Base-by-base conservation (phyloP, 2,329 filamentous ascomycete species). In the Akanthomyces uredinophilus region DNA sequence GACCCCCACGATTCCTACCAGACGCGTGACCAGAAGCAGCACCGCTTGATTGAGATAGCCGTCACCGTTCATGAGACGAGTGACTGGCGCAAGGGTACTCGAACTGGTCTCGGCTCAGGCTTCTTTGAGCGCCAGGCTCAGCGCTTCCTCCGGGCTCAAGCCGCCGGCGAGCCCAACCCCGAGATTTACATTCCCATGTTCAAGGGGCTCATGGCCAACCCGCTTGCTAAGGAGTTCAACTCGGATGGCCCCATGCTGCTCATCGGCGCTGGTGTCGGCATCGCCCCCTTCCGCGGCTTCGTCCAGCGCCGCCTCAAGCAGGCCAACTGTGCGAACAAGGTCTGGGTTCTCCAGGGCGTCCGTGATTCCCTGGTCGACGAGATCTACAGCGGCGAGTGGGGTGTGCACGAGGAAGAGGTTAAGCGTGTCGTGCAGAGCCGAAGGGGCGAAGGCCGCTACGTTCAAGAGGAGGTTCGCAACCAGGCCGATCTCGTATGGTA, bases 401-500 rank as follows among this genome's bases (percentile, higher is more conserved):
- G 95, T 55, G 91, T 95, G 2, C 90, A 96, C 70, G 94, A 97
- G 72, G 87, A 90, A 58, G 88, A 93, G 72, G 88, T 93, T 56
- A 92, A 93, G 78, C 89, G 87, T 47, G 90, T 95, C 1, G 88
- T 93, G 13, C 86, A 95, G 74, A 91, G 85, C 68, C 87, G 87
- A 58, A 83, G 81, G 54, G 90, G 90, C 51, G 89, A 92, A 68
- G 91, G 91, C 65, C 88, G 89, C 66, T 99, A 99, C 71, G 95
- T 99, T 2, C 95, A 99, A 73, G 95, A 99, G 70, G 95, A 98
- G 75, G 94, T 99, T 10, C 82, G 85, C 13, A 83, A 91, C 66
- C 95, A 98, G 74, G 91, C 93, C 1, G 95, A 98, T 71, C 83
- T 98, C n/a, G 94, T 98, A 18, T 99, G 95, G 95, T 96, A 92